Conservation (phyloP, 371 early-diverging fungal species). For the Entomophthora muscae region DNA sequence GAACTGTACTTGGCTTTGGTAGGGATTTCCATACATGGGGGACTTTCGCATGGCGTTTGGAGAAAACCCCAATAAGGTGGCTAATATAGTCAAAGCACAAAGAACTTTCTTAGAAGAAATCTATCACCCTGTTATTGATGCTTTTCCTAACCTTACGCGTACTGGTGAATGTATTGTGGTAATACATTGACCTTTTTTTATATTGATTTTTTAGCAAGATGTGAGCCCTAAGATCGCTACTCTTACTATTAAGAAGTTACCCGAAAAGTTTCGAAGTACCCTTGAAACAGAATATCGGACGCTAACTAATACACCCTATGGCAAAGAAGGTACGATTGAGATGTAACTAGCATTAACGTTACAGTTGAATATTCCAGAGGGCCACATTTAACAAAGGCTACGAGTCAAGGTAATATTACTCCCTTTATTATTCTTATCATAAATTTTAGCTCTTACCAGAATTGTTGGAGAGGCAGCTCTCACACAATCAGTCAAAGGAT, state of each 20-base stretch:
- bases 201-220: slow-evolving; percentile 4
- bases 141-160: slow-evolving; percentile 51
- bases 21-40: slow-evolving; percentile 71
- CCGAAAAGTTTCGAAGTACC: background rate
- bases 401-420: slow-evolving; percentile 4
- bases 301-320: background rate
- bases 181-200: background rate
- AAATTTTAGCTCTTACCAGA: slow-evolving; percentile 4
- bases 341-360: background rate
- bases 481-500: slow-evolving; percentile 80
- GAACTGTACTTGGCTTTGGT: slow-evolving; percentile 75
- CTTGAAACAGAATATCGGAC: slow-evolving; percentile 3
- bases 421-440: background rate
- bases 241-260: background rate
- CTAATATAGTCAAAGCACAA: slow-evolving; percentile 79
- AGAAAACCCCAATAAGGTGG: slow-evolving; percentile 87
- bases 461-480: slow-evolving; percentile 62
- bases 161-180: slow-evolving; percentile 20
- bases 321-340: background rate
- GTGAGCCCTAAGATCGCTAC: background rate
- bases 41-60: slow-evolving; percentile 86
- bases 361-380: slow-evolving; percentile 8
- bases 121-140: slow-evolving; percentile 61
- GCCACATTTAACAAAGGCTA: slow-evolving; percentile 7
- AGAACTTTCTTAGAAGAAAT: slow-evolving; percentile 52